Conservation (phyloP, 1,284 basidiomycete species). For the Tilletiaria anomala region DNA sequence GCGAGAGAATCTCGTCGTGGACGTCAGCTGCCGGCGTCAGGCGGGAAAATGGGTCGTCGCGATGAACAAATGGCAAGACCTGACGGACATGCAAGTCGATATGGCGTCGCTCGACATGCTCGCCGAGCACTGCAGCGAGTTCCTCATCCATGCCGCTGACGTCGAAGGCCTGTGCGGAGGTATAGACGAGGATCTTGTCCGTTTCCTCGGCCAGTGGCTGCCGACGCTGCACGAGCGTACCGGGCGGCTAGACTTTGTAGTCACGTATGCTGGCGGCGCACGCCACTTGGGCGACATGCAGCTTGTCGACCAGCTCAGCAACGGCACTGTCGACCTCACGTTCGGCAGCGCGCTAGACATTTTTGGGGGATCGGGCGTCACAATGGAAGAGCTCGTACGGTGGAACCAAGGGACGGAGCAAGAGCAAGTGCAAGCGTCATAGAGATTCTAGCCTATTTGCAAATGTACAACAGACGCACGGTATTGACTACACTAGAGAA, state of each 20-base stretch:
- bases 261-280: constrained; percentile 94
- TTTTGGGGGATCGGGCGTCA: constrained; percentile 62
- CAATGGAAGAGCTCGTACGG: constrained; percentile 54
- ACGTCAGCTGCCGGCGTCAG: constrained; percentile 74
- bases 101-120: background rate
- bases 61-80: constrained; percentile 97
- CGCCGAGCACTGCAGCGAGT: constrained; percentile 52
- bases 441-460: too few relatives aligned
- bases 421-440: too few relatives aligned
- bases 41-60: constrained; percentile 71
- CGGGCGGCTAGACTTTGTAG: constrained; percentile 49
- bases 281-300: constrained; percentile 69
- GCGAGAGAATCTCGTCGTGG: constrained; percentile 78
- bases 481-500: too few relatives aligned
- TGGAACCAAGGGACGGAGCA: too few relatives aligned
- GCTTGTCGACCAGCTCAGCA: constrained; percentile 64
- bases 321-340: constrained; percentile 81
- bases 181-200: constrained; percentile 78
- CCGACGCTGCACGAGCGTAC: background rate
- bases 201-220: background rate
- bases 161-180: constrained; percentile 95
- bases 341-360: constrained; percentile 79
- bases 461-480: too few relatives aligned
- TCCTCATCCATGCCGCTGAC: constrained; percentile 91
- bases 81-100: constrained; percentile 84